phyloP scores from a whole-genome alignment of 208 protist species.

The Wallacemonas rigidus region DNA sequence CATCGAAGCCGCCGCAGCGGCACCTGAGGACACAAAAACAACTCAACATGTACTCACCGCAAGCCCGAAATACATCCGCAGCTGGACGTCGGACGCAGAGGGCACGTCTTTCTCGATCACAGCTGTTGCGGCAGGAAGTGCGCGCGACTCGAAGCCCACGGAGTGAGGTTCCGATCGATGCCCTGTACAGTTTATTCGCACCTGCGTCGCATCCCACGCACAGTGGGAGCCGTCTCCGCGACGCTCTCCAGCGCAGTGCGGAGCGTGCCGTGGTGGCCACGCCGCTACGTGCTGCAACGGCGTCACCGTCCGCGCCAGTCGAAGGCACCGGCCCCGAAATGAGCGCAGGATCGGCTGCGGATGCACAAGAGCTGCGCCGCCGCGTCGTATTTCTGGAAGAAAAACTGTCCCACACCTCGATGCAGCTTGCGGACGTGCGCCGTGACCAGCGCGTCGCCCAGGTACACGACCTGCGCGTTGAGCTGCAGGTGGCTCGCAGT shows the following conservation, averaged over 20 bases:
- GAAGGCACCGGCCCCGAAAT: background rate
- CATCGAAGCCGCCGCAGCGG: no score
- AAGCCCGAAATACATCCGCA: background rate
- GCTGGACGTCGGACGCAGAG: background rate
- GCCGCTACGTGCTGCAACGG: no score
- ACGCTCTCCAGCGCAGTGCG: background rate
- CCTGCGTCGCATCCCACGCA: background rate
- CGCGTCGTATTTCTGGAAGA: slow-evolving; percentile 3
- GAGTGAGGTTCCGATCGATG: background rate
- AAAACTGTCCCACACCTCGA: slow-evolving; percentile 15
- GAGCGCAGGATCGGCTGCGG: background rate
- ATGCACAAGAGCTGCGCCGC: background rate
- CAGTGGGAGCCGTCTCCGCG: background rate
- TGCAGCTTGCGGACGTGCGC: slow-evolving; percentile 35
- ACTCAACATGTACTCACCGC: slow-evolving; percentile 10
- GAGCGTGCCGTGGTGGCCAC: no score
- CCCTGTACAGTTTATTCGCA: background rate
- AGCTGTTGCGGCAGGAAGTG: slow-evolving; percentile 10
- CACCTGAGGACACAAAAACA: background rate
- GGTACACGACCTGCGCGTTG: slow-evolving; percentile 36
- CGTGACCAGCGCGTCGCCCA: slow-evolving; percentile 46
- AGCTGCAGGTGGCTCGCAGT: slow-evolving; percentile 41
- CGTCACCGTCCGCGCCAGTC: no score
- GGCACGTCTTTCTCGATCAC: background rate
- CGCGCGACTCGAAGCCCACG: background rate